Base-by-base conservation (phyloP, 345 rosid species). In the Eucalyptus globulus region DNA sequence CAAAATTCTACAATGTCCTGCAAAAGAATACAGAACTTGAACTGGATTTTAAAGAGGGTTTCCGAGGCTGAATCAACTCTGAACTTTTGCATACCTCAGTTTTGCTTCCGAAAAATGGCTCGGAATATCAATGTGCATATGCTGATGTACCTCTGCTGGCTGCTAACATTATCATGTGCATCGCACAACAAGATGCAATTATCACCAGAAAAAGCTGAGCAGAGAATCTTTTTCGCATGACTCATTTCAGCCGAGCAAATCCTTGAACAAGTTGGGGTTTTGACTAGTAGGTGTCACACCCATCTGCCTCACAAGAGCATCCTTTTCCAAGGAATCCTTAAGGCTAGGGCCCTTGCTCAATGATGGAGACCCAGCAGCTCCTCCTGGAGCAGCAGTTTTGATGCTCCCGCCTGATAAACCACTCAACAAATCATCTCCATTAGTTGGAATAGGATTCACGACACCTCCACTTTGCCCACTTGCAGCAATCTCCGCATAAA, bases 301-400 rank as follows among this genome's bases (percentile, higher is more conserved):
- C 98, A 96, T 95, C 93, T 96, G 97, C 95, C 99, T 96, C 65
- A 96, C 96, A 43, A 93, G 95, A 27, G 99, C 97, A 81, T 97
- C 99, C 93, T 95, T 97, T 91, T 95, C 97, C 89, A 96, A 91
- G n/a, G 97, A 89, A 85, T 95, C 94, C 93, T 93, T 95, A 19
- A 88, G 89, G 91, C 94, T 94, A 65, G 98, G 98, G 60, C 98
- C 98, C 90, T 97, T 97, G 31, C 92, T 88, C 53, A 89, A 72
- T 91, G 91, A 95, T 29, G 92, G 62, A 14, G 89, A 56, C 80
- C 37, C 88, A 87, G 93, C 65, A 54, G 49, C 51, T 72, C 89
- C 92, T 86, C 88, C 93, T 6, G 47, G 85, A 16, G 54, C 89
- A 67, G 88, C 86, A 60, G 89, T 83, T 85, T 40, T 15, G 47